phyloP scores from a whole-genome alignment of 1,284 basidiomycete species.

The Garcileccinum viscosum region DNA sequence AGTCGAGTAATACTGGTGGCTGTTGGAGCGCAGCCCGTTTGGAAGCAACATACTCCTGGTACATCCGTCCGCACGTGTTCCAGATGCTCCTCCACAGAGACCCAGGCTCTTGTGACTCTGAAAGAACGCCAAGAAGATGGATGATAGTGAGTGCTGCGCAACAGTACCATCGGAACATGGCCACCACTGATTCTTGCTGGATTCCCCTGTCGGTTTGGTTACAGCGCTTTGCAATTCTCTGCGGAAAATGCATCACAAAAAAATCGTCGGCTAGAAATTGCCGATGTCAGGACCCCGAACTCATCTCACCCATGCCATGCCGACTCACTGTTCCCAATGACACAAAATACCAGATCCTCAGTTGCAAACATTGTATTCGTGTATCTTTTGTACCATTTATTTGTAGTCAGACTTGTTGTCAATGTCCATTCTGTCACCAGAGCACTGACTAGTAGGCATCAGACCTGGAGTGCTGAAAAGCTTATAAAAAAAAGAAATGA shows the following conservation, averaged over 20 bases:
- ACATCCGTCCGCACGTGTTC: not conserved
- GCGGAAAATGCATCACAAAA: no score
- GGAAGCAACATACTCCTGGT: not conserved
- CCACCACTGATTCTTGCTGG: not conserved
- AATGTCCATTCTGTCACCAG: conserved; percentile 12
- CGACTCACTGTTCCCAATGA: not conserved
- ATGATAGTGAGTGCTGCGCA: not conserved
- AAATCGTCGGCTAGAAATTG: no score
- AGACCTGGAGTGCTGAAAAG: not conserved
- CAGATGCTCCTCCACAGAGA: not conserved
- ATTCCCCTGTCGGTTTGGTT: not conserved
- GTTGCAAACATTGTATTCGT: not conserved
- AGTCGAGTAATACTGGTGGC: no score
- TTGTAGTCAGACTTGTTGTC: conserved; percentile 19
- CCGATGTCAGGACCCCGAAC: no score
- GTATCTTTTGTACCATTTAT: conserved; percentile 21
- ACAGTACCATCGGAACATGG: not conserved
- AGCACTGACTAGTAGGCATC: not conserved
- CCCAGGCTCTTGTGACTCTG: not conserved
- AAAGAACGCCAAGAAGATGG: not conserved
- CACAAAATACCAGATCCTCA: conserved; percentile 1
- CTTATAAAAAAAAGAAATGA: not conserved
- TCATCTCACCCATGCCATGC: not conserved
- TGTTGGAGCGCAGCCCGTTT: no score
- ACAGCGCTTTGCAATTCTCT: no score